Evolutionary conservation across 2,329 filamentous ascomycete species (phyloP).

Genomic region (Lasiodiplodia sp.): DNA sequence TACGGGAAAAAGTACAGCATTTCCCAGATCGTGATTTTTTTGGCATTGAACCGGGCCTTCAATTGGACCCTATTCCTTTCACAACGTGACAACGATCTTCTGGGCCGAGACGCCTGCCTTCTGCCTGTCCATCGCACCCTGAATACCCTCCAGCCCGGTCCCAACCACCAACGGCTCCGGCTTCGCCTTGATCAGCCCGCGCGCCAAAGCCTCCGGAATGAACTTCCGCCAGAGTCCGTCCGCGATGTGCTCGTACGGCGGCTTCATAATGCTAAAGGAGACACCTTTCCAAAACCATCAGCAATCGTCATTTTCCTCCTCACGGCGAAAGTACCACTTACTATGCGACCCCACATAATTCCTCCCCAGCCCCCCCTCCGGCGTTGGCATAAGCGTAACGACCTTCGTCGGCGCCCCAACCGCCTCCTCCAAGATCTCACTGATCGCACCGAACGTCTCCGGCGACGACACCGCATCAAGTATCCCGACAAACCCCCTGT

Average conservation of each 20-base stretch:
- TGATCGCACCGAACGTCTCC: neutral
- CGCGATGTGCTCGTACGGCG: conserved; percentile 38
- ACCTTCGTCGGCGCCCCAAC: neutral
- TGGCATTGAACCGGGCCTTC: too few relatives aligned
- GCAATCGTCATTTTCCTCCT: too few relatives aligned
- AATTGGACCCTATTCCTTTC: neutral
- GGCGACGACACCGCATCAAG: conserved; percentile 43
- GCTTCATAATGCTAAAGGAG: conserved; percentile 31
- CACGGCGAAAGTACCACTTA: neutral
- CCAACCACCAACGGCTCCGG: conserved; percentile 41
- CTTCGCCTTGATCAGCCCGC: conserved; percentile 40
- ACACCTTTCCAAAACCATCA: neutral
- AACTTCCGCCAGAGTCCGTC: conserved; percentile 44
- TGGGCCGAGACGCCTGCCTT: conserved; percentile 46
- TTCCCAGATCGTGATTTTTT: neutral
- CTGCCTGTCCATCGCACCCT: conserved; percentile 36
- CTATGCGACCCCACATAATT: neutral
- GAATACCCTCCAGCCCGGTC: conserved; percentile 36
- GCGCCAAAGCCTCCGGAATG: conserved; percentile 42
- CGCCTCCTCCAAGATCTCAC: neutral
- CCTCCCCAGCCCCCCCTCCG: neutral
- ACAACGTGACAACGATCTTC: conserved; percentile 46
- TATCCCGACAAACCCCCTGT: conserved; percentile 48
- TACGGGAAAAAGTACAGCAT: neutral
- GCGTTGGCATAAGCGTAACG: neutral